Evolutionary conservation across 352 stramenopile genomes (phyloP), one percentile per base, ranked within the genome.

Genomic region (Phytopythium kandeliae): DNA sequence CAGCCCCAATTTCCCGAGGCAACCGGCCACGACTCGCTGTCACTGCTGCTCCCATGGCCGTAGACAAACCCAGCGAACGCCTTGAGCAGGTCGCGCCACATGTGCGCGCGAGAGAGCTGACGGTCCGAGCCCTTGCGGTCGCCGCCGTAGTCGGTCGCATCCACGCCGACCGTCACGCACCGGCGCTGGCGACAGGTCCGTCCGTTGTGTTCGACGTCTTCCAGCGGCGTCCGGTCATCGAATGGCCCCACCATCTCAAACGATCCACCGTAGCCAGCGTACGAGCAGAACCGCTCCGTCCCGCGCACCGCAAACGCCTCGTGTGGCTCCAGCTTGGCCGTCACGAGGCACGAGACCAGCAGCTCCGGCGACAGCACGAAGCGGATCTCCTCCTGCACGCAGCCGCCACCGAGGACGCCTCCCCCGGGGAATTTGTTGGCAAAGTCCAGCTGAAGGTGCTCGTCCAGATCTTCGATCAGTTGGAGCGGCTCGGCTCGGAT

Each of bases 1-100:
- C 83, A 92, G 46, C 83, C 83, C 83, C 83, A 94, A 53, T 94
- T 92, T 19, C 83, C 83, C 6, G 76, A 86, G 9, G 77, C 79
- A 9, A 93, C 62, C 0, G 70, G 67, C 71, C 78, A 89, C n/a
- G n/a, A 33, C 0, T 10, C 17, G 12, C 22, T 46, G 40, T 46
- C 40, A 52, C 48, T 4, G 36, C 51, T 26, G 5, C 40, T 22
- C 24, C 78, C 59, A 2, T 62, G 52, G 31, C 30, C 30, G 42
- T 82, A 83, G 4, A 60, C 56, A 51, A 93, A 93, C 0, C 82
- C 82, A 16, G 67, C 74, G 15, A 72, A 70, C 12, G 78, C 78
- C 55, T 93, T 93, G 0, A 80, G 60, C 6, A 93, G 55, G 48
- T 93, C 82, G 6, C 79, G 75, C 55, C 62, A 67, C 10, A 92